phyloP scores from a whole-genome alignment of 495 filamentous ascomycete genomes.

The Neurospora sp. region DNA sequence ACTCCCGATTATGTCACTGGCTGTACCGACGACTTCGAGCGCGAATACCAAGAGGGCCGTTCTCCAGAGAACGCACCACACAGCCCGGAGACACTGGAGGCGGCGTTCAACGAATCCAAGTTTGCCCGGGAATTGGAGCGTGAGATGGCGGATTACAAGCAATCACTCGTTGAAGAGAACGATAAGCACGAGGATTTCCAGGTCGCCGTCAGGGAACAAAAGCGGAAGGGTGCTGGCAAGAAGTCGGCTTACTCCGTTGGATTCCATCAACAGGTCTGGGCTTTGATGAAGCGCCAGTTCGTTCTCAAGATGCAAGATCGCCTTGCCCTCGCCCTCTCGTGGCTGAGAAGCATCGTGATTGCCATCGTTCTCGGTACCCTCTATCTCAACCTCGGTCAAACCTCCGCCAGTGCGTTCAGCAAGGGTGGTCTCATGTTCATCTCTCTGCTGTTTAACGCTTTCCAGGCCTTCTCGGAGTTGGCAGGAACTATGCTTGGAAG shows the following conservation, averaged over 20 bases:
- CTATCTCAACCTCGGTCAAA: constrained; percentile 57
- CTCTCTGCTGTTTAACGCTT: constrained; percentile 67
- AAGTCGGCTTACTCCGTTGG: constrained; percentile 73
- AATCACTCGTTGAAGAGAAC: constrained; percentile 48
- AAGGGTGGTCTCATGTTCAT: constrained; percentile 71
- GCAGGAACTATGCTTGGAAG: constrained; percentile 62
- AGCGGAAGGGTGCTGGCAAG: constrained; percentile 55
- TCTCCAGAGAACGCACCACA: constrained; percentile 54
- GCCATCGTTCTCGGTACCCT: constrained; percentile 71
- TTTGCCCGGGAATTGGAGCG: constrained; percentile 43
- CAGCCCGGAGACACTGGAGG: constrained; percentile 50
- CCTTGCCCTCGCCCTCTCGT: constrained; percentile 62
- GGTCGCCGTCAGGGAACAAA: constrained; percentile 64
- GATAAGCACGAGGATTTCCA: constrained; percentile 65
- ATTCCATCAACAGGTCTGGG: constrained; percentile 71
- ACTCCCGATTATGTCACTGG: constrained; percentile 81
- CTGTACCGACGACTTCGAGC: constrained; percentile 73
- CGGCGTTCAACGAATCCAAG: constrained; percentile 57
- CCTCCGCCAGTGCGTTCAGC: constrained; percentile 62
- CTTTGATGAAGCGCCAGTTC: constrained; percentile 73
- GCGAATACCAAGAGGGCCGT: constrained; percentile 59
- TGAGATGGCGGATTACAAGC: constrained; percentile 61
- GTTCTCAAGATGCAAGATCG: constrained; percentile 78
- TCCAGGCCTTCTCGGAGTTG: constrained; percentile 68
- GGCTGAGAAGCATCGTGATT: constrained; percentile 65